Evolutionary conservation across 768 basidiomycete genomes (phyloP), one percentile per base, ranked within the genome.

Genomic region (Suillus decipiens): DNA sequence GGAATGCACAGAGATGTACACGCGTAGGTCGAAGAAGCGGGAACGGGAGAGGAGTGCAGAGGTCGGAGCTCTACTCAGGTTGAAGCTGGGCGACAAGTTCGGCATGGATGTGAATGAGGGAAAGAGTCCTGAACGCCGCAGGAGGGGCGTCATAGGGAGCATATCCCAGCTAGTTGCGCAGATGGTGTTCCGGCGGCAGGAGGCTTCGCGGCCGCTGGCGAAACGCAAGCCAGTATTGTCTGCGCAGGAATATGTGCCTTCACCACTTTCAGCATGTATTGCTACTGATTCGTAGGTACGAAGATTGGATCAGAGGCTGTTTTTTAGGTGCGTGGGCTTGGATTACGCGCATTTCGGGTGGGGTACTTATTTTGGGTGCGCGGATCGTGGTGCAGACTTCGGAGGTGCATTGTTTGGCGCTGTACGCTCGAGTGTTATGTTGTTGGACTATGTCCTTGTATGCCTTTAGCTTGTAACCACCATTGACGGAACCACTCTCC

Each of bases 1-100:
- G 64, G 84, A 82, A 67, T 41, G 55, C 8, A n/a, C 22, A 39
- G 55, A 56, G 1, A 2, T 37, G 2, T 39, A 37, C 22, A 81
- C 80, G 60, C 74, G 80, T 66, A 79, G 76, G 64, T 11, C 39
- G 22, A 70, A 61, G 66, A 85, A 84, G 71, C 74, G 77, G 57
- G 82, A 84, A 67, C 82, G 82, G 67, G 87, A 86, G 72, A 76
- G 81, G 45, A 78, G 80, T 28, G 80, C 81, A 64, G 88, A 89
- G 76, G 73, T 88, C 12, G 80, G 81, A 10, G 77, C 83, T 39
- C 75, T 89, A 64, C 72, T 89, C 65, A 78, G 84, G 68, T 70
- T 88, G 64, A 89, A 88, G 74, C 68, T 86, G 65, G 76, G 71
- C 24, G 73, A 75, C 53, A 67, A 67, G 54, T 62, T 75, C 19